Percentiles rank a stretch among this genome's conserved stretches.
These are phyloP conservation scores for Exutisphaerella laricina DNA, from an alignment of 2,329 filamentous ascomycete species.

Conservation along the genomic window DNA sequence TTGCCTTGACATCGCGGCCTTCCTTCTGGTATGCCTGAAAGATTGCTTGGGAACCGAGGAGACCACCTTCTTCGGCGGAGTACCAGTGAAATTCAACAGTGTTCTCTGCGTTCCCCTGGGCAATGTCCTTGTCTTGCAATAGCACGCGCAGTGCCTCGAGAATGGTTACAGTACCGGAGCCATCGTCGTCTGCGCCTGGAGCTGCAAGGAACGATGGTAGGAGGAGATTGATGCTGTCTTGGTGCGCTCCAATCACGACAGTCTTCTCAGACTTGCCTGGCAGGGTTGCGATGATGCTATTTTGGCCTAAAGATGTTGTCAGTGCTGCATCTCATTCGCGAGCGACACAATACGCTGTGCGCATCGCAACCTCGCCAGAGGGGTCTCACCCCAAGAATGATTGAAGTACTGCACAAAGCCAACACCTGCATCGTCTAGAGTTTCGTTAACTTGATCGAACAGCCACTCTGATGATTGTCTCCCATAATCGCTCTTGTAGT, in stretches of 20 bases:
- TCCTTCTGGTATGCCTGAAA: constrained; percentile 73
- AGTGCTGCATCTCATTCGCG: too few relatives aligned
- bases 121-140: constrained; percentile 61
- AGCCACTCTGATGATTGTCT: constrained; percentile 85
- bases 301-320: constrained; percentile 63
- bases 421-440: constrained; percentile 66
- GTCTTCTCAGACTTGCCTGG: constrained; percentile 81
- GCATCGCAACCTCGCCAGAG: too few relatives aligned
- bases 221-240: constrained; percentile 93
- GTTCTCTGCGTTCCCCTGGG: constrained; percentile 66
- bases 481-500: constrained; percentile 74
- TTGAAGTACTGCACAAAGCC: constrained; percentile 68
- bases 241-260: constrained; percentile 66
- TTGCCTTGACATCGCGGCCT: constrained; percentile 76
- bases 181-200: constrained; percentile 93
- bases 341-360: too few relatives aligned
- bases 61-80: constrained; percentile 79
- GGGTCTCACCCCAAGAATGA: constrained; percentile 61
- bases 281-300: constrained; percentile 85
- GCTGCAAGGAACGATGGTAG: constrained; percentile 76
- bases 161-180: constrained; percentile 80
- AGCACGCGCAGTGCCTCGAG: constrained; percentile 83
- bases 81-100: constrained; percentile 98
- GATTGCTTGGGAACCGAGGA: constrained; percentile 83
- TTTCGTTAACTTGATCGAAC: constrained; percentile 64